phyloP scores from a whole-genome alignment of 352 stramenopile genomes.

The Pythium insidiosum region DNA sequence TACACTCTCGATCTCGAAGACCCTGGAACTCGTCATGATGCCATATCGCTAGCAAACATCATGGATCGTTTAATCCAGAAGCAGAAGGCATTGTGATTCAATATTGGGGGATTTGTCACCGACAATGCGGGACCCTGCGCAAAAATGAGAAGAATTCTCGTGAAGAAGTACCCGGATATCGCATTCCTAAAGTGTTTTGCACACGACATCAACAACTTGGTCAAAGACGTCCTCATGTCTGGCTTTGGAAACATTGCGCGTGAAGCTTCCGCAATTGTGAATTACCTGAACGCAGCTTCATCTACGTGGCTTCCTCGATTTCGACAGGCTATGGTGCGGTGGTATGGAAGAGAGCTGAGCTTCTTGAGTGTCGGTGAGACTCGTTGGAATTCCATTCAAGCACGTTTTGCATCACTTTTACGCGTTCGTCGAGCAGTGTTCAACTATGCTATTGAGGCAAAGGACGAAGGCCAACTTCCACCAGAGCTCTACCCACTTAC shows the following conservation, averaged over 20 bases:
- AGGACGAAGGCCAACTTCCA: background rate
- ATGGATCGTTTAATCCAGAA: background rate
- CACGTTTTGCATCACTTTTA: background rate
- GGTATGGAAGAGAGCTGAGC: background rate
- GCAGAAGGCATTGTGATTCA: background rate
- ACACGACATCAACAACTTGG: slow-evolving; percentile 7
- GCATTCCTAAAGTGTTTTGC: slow-evolving; percentile 1
- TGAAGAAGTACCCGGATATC: background rate
- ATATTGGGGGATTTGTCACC: background rate
- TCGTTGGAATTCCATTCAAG: slow-evolving; percentile 3
- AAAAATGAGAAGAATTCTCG: background rate
- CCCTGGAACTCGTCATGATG: background rate
- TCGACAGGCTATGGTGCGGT: background rate
- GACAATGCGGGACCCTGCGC: slow-evolving; percentile 2
- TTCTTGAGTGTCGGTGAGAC: background rate
- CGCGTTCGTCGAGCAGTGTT: background rate
- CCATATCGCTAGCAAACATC: background rate
- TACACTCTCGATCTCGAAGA: background rate
- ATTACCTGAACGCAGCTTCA: background rate
- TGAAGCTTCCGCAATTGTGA: background rate
- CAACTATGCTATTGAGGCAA: background rate
- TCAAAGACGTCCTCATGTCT: background rate
- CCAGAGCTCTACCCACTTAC: background rate
- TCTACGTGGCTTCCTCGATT: background rate
- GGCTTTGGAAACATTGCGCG: background rate